Evolutionary conservation across 768 basidiomycete genomes (phyloP), one percentile per base, ranked within the genome.

Genomic region (Podaxis rugospora): DNA sequence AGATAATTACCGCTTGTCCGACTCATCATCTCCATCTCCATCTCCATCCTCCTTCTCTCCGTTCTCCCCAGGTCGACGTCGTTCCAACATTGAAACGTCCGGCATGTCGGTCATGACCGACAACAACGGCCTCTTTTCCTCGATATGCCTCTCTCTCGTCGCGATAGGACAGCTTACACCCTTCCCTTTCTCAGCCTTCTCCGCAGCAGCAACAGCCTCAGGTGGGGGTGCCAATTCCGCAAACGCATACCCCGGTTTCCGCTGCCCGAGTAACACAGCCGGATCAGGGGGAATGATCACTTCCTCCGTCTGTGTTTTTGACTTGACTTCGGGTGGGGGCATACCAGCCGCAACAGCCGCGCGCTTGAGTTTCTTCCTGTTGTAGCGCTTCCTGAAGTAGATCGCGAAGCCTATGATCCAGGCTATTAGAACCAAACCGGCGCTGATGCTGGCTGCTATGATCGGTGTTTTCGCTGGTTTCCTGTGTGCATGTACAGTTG

Each of bases 281-380:
- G 87, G 86, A 70, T 88, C 86, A 0, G 85, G 86, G 18, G 86
- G 86, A 18, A 87, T 83, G 54, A 87, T 75, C 57, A 84, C 73
- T 51, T 73, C 78, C 65, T 82, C 79, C 55, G 76, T 73, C 52
- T 73, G 69, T 57, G 75, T 65, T 58, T 74, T 40, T 13, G 50
- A 72, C 66, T 77, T 79, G 55, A 67, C 69, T 57, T 74, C 68
- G 16, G 79, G 77, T 59, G 76, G 68, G 3, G 64, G 64, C 32
- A 75, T 71, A 65, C 76, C 77, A 35, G 83, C 83, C n/a, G 74
- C 73, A 6, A 73, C 76, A 51, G 78, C 73, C 39, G 71, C 69
- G 11, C 75, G 74, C 32, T 83, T 82, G 54, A 75, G 70, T 62
- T 76, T 69, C 67, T 80, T 82, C 54, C 81, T 76, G 55, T 75